A percentile compares a stretch with the other conserved stretches of the same genome.
phyloP scores from a whole-genome alignment of 768 basidiomycete species.

The Termitomyces titanicus region DNA sequence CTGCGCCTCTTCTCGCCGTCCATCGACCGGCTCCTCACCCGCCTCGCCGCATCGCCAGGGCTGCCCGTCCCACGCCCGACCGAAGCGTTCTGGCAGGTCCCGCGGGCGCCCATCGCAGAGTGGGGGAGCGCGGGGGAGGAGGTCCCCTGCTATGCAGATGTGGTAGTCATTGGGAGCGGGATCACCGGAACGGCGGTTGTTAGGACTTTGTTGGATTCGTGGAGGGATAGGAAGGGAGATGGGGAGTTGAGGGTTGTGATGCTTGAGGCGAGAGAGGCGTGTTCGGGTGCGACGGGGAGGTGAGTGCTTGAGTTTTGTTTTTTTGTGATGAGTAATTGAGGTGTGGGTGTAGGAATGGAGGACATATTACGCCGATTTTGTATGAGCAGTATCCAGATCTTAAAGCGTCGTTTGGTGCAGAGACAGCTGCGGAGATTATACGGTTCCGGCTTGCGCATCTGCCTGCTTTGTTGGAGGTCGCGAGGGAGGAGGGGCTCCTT shows the following conservation, averaged over 20 bases:
- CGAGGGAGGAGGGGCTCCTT: constrained; percentile 50
- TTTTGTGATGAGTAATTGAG: neutral
- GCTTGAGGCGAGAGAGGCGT: constrained; percentile 77
- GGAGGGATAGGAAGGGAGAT: constrained; percentile 14
- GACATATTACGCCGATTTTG: constrained; percentile 58
- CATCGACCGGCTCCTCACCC: constrained; percentile 21
- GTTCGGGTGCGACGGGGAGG: constrained; percentile 75
- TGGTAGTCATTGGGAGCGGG: constrained; percentile 76
- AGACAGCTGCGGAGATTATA: constrained; percentile 48
- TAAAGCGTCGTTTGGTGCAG: constrained; percentile 41
- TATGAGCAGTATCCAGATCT: constrained; percentile 56
- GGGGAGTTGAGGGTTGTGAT: constrained; percentile 52
- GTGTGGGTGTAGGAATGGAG: constrained; percentile 51
- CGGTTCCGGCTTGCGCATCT: constrained; percentile 63
- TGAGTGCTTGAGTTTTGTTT: constrained; percentile 21
- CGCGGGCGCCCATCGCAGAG: constrained; percentile 42
- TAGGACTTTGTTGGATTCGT: constrained; percentile 44
- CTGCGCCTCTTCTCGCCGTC: constrained; percentile 18
- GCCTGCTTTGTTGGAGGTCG: constrained; percentile 40
- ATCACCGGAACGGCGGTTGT: constrained; percentile 67
- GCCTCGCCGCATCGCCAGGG: constrained; percentile 41
- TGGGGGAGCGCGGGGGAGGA: constrained; percentile 22
- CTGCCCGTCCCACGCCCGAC: constrained; percentile 55
- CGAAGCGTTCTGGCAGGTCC: constrained; percentile 61
- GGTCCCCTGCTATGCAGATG: constrained; percentile 47